Conservation (phyloP, 176 grass and related monocot species). For the Metroxylon sagu region DNA sequence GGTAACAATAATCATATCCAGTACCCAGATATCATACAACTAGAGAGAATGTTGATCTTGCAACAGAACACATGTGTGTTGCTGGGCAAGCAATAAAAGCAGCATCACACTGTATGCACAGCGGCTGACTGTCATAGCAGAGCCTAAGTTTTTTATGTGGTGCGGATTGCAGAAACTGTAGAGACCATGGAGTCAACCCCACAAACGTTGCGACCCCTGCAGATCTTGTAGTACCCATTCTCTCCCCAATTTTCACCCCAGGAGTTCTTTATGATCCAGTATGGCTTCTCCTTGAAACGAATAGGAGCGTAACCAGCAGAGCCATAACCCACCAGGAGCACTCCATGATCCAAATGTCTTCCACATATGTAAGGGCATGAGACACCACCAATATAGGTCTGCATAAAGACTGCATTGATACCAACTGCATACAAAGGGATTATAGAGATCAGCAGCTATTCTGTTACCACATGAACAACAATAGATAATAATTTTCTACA, state of each 20-base stretch:
- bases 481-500: too few relatives aligned
- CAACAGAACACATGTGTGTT: too few relatives aligned
- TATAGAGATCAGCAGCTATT: too few relatives aligned
- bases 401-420: constrained; percentile 80
- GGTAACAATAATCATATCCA: too few relatives aligned
- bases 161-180: constrained; percentile 43
- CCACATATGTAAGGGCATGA: constrained; percentile 84
- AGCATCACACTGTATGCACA: neutral
- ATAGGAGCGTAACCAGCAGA: constrained; percentile 59
- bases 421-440: constrained; percentile 44
- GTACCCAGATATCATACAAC: too few relatives aligned
- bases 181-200: constrained; percentile 86
- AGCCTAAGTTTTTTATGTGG: constrained; percentile 30
- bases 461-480: too few relatives aligned
- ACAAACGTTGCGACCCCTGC: constrained; percentile 46
- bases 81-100: too few relatives aligned
- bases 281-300: constrained; percentile 80
- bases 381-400: constrained; percentile 83
- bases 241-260: constrained; percentile 86
- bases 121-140: constrained; percentile 11
- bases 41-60: too few relatives aligned
- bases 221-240: constrained; percentile 75
- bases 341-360: constrained; percentile 70
- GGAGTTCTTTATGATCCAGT: constrained; percentile 95
- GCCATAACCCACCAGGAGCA: constrained; percentile 73